A percentile compares a stretch with the other conserved stretches of the same genome.
These are phyloP conservation scores for Spathaspora girioi DNA, from an alignment of 805 yeast genomes.

Conservation along the genomic window DNA sequence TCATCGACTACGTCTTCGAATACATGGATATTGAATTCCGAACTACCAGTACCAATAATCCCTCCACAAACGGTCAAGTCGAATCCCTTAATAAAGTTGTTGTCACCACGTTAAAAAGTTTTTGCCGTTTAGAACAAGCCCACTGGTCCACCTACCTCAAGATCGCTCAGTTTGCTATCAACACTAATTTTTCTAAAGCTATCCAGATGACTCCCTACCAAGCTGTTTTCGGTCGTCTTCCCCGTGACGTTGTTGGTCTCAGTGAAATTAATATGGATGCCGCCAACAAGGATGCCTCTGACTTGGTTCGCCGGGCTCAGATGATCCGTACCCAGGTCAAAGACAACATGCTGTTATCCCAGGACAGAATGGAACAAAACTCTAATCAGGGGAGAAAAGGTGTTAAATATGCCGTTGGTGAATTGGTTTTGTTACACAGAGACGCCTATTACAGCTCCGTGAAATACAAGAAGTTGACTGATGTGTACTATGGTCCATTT, in stretches of 20 bases:
- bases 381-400: too few relatives aligned
- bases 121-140: not conserved
- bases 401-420: too few relatives aligned
- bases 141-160: not conserved
- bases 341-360: not conserved
- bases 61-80: conserved; percentile 2
- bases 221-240: conserved; percentile 1
- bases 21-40: not conserved
- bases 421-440: too few relatives aligned
- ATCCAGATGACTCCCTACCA: not conserved
- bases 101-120: not conserved
- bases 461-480: too few relatives aligned
- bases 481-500: too few relatives aligned
- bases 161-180: conserved; percentile 1
- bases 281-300: too few relatives aligned
- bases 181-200: not conserved
- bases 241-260: not conserved
- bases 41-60: not conserved
- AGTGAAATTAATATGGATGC: not conserved
- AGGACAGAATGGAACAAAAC: not conserved
- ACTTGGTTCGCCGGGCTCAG: not conserved
- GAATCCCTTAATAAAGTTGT: not conserved
- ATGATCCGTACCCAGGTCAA: not conserved
- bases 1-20: not conserved
- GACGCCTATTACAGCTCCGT: too few relatives aligned